phyloP scores from a whole-genome alignment of 2,329 filamentous ascomycete genomes.

The Pyrenochaeta sp. region DNA sequence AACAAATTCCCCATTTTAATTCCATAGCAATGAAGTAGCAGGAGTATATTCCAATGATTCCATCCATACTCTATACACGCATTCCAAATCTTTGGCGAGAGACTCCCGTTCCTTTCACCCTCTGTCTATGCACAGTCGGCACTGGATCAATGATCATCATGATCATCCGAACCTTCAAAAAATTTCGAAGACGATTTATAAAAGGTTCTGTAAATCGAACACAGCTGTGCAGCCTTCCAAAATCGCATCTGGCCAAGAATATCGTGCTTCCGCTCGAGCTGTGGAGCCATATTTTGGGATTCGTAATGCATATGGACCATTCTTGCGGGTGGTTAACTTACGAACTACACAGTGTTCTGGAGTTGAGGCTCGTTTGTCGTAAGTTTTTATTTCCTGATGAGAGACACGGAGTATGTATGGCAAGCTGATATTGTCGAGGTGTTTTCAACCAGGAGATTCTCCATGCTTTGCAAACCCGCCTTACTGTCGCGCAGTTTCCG shows the following conservation, averaged over 20 bases:
- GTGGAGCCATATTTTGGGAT: conserved; percentile 5
- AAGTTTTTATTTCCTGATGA: not conserved
- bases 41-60: not conserved
- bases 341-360: not conserved
- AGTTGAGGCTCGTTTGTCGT: conserved; percentile 4
- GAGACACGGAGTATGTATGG: too few relatives aligned
- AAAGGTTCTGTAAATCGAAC: not conserved
- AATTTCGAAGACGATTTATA: not conserved
- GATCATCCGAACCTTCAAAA: conserved; percentile 2
- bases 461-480: not conserved
- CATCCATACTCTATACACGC: too few relatives aligned
- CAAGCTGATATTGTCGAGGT: not conserved
- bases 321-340: not conserved
- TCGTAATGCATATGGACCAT: not conserved
- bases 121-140: not conserved
- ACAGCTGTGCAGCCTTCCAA: not conserved
- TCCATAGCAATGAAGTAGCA: not conserved
- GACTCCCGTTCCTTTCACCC: not conserved
- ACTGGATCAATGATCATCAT: not conserved
- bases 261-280: conserved; percentile 3
- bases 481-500: not conserved
- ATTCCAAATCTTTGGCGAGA: too few relatives aligned
- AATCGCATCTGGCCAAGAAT: not conserved
- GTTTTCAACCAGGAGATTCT: conserved; percentile 5
- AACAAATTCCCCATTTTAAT: too few relatives aligned